Evolutionary conservation across 805 yeast genomes (phyloP).

Genomic region (Suhomyces pyralidae): DNA sequence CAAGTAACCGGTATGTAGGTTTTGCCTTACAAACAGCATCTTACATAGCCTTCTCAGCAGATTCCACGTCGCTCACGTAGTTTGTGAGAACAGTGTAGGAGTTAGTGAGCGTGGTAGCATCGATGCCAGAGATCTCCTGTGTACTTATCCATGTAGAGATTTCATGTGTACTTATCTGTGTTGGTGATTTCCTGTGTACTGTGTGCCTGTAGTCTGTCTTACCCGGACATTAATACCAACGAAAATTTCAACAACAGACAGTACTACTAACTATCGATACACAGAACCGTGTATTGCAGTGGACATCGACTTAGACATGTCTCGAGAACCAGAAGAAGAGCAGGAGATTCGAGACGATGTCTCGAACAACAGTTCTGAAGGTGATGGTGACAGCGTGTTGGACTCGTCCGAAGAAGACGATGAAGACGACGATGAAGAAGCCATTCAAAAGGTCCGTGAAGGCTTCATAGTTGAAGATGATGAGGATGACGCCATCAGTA

Average conservation of each 20-base stretch:
- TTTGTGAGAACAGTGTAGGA: neutral
- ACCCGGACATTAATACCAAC: slow-evolving; percentile 4
- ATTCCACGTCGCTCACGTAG: no score
- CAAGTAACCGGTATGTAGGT: no score
- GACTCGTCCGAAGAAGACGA: slow-evolving; percentile 86
- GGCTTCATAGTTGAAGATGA: slow-evolving; percentile 94
- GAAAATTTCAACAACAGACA: neutral
- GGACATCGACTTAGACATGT: slow-evolving; percentile 18
- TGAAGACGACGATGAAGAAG: slow-evolving; percentile 84
- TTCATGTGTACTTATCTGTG: no score
- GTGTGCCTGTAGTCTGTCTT: no score
- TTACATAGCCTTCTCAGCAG: no score
- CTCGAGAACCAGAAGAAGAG: slow-evolving; percentile 33
- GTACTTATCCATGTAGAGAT: neutral
- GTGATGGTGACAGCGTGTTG: slow-evolving; percentile 38
- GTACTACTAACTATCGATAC: neutral
- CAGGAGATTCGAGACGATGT: slow-evolving; percentile 35
- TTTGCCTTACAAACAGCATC: no score
- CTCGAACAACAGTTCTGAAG: slow-evolving; percentile 31
- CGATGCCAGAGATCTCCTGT: neutral
- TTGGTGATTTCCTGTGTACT: neutral
- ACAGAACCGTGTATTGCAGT: neutral
- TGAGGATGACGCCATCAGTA: slow-evolving; percentile 21
- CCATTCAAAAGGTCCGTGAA: slow-evolving; percentile 74
- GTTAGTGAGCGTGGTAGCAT: neutral